Evolutionary conservation across 495 filamentous ascomycete species (phyloP), one percentile per base, ranked within the genome.

Genomic region (Pyronema domesticum): DNA sequence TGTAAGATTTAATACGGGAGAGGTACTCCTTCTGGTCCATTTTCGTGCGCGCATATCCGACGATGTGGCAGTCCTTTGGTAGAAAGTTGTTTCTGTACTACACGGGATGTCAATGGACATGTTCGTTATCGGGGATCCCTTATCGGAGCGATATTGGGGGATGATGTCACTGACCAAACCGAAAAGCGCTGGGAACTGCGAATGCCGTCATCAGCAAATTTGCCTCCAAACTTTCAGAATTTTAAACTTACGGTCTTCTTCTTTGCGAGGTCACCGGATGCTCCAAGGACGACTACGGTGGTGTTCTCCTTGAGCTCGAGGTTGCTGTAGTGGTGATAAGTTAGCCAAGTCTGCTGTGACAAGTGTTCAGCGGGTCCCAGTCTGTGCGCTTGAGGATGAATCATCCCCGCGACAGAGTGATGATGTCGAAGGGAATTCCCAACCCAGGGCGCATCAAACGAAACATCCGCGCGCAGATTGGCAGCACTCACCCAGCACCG

Each of bases 281-380:
- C 91, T 64, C 91, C 91, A 56, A 99, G 81, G 62, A 99, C 91
- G 57, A 99, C 80, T 69, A 99, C 94, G 67, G 91, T 76, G 58
- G 93, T 99, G 77, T 96, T 89, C 66, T 96, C 86, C 75, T 94
- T 99, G 59, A 99, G 82, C 78, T 96, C 91, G 62, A 94, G 74
- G 59, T 74, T 81, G 65, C 84, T 88, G 65, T 51, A 59, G 57
- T 47, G 33, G 23, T 30, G 23, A 30, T 30, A 30, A 23, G 17
- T 57, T 55, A 62, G 37, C 50, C 37, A n/a, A 33, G 42, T 50
- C 39, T 17, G 11, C 39, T 13, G 15, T 42, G 39, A 42, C 1
- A 42, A 42, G 11, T 17, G 11, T 42, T 17, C 39, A 30, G 23
- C 23, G 23, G 5, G 23, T 30, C 23, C 23, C 23, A 30, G 23